Percentiles rank a stretch among this genome's conserved stretches.
phyloP scores from a whole-genome alignment of 2,329 filamentous ascomycete species.

The Aspergillus ruber region DNA sequence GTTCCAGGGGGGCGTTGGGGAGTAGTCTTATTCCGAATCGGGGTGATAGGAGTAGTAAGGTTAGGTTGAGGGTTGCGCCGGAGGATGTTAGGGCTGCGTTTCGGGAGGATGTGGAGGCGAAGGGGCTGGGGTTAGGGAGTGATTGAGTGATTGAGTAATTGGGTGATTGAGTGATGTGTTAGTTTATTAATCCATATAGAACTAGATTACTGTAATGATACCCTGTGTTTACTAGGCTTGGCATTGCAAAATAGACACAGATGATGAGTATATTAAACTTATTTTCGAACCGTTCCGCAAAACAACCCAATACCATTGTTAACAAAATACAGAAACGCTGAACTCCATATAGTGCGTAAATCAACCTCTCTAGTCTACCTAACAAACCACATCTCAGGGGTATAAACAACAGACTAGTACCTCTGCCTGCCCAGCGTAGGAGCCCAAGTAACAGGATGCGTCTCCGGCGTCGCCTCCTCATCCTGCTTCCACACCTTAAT shows the following conservation, averaged over 20 bases:
- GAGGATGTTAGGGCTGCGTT: constrained; percentile 87
- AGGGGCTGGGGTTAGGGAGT: constrained; percentile 61
- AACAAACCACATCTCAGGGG: constrained; percentile 13
- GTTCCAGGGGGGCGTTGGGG: constrained; percentile 21
- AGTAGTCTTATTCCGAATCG: constrained; percentile 50
- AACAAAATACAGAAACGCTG: constrained; percentile 13
- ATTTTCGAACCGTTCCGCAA: constrained; percentile 1
- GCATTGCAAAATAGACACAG: constrained; percentile 8
- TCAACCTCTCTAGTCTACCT: constrained; percentile 12
- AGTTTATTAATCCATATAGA: neutral
- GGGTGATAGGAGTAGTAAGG: constrained; percentile 79
- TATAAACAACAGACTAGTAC: constrained; percentile 45
- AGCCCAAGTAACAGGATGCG: constrained; percentile 88
- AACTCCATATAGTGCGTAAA: constrained; percentile 27
- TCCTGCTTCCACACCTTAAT: constrained; percentile 98
- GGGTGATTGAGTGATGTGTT: constrained; percentile 18
- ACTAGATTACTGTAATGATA: neutral
- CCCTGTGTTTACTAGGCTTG: neutral
- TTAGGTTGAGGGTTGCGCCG: constrained; percentile 77
- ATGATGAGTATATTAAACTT: constrained; percentile 6
- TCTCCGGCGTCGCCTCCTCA: constrained; percentile 81
- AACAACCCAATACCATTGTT: constrained; percentile 4
- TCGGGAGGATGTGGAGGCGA: constrained; percentile 80
- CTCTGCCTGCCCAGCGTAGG: constrained; percentile 72
- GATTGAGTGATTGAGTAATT: too few species aligned